phyloP scores from a whole-genome alignment of 495 filamentous ascomycete genomes.

The Aspergillus cavernicola region DNA sequence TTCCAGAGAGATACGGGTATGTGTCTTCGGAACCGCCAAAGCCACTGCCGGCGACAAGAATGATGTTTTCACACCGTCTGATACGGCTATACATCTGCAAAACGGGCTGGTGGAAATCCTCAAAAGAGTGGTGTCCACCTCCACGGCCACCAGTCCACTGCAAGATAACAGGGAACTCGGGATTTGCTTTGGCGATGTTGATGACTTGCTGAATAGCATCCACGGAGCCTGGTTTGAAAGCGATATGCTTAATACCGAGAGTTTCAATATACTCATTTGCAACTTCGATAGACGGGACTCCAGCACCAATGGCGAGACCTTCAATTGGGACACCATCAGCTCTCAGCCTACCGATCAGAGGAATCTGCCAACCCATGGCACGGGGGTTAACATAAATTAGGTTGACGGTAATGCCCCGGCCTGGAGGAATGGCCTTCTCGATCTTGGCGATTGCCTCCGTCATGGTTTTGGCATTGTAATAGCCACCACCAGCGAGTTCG shows the following conservation, averaged over 20 bases:
- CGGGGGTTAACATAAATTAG: constrained; percentile 95
- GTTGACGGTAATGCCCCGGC: constrained; percentile 90
- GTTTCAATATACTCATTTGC: constrained; percentile 92
- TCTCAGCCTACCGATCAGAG: constrained; percentile 77
- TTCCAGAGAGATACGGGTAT: constrained; percentile 87
- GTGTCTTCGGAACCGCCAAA: constrained; percentile 90
- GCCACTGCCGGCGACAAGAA: constrained; percentile 85
- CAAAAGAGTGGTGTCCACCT: constrained; percentile 91
- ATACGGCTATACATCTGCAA: constrained; percentile 88
- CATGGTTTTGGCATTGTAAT: constrained; percentile 88
- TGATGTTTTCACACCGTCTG: constrained; percentile 75
- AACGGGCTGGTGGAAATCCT: constrained; percentile 92
- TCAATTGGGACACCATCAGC: constrained; percentile 90
- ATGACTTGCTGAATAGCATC: constrained; percentile 88
- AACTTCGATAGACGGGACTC: constrained; percentile 90
- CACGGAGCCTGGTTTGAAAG: constrained; percentile 89
- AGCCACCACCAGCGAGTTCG: constrained; percentile 87
- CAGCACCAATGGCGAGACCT: constrained; percentile 90
- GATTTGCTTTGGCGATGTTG: constrained; percentile 89
- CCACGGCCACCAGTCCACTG: constrained; percentile 96
- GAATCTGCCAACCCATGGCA: constrained; percentile 97
- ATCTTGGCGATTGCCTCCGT: constrained; percentile 87
- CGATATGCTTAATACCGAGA: constrained; percentile 89
- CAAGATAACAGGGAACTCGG: constrained; percentile 81
- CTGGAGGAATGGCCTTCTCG: constrained; percentile 79